These are phyloP conservation scores for Pelargonium nanum DNA, from an alignment of 345 rosid genomes.

Conservation along the genomic window DNA sequence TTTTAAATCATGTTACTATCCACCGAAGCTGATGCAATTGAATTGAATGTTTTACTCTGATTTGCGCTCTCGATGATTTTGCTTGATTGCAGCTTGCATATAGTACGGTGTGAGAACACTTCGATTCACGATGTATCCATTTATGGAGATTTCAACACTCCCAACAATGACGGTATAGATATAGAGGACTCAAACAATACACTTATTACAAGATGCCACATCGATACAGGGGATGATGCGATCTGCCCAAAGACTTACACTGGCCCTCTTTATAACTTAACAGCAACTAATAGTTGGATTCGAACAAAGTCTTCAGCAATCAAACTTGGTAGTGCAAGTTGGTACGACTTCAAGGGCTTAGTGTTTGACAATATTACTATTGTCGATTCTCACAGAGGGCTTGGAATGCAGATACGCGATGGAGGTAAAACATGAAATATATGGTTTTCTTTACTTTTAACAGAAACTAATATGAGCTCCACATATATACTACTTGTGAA, in stretches of 20 bases:
- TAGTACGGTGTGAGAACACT: constrained; percentile 59
- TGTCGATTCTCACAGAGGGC: constrained; percentile 76
- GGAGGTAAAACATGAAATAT: constrained; percentile 47
- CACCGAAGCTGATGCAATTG: too few relatives aligned
- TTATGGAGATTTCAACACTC: constrained; percentile 74
- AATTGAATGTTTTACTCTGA: too few relatives aligned
- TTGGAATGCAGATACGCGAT: constrained; percentile 80
- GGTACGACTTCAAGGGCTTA: constrained; percentile 58
- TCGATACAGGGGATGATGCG: constrained; percentile 90
- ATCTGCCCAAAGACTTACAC: constrained; percentile 78
- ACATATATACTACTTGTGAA: too few relatives aligned
- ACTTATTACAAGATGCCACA: constrained; percentile 52
- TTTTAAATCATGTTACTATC: too few relatives aligned
- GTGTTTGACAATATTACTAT: constrained; percentile 75
- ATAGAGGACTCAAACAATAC: constrained; percentile 83
- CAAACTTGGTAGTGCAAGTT: constrained; percentile 91
- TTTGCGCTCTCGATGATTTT: too few relatives aligned
- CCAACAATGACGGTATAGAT: constrained; percentile 89
- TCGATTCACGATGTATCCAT: constrained; percentile 60
- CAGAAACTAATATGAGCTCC: too few relatives aligned
- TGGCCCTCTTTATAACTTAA: constrained; percentile 59
- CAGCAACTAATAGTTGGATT: constrained; percentile 76
- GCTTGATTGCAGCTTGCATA: constrained; percentile 59
- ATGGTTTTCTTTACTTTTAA: neutral
- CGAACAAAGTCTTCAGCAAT: constrained; percentile 86